Evolutionary conservation across 2,329 filamentous ascomycete species (phyloP).

Genomic region (Clonostachys chloroleuca): DNA sequence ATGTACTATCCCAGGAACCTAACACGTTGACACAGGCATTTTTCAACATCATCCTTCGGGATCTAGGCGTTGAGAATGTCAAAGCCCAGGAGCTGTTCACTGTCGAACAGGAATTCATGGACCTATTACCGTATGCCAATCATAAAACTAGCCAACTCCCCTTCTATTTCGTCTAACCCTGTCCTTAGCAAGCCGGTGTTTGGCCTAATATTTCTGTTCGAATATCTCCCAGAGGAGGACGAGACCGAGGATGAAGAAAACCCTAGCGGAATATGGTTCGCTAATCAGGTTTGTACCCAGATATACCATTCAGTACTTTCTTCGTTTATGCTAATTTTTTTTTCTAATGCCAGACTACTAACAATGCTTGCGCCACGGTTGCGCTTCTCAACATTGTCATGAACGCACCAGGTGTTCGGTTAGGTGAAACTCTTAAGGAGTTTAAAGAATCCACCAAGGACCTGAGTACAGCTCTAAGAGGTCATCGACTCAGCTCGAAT

Average conservation of each 20-base stretch:
- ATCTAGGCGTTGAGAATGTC: constrained; percentile 71
- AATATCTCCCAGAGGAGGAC: constrained; percentile 54
- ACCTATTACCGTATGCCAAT: constrained; percentile 52
- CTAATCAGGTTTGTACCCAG: constrained; percentile 64
- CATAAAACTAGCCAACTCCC: neutral
- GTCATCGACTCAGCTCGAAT: constrained; percentile 70
- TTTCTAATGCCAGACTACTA: constrained; percentile 52
- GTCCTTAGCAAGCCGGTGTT: constrained; percentile 55
- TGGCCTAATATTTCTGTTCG: constrained; percentile 86
- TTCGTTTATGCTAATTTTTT: constrained; percentile 5
- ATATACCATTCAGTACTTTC: constrained; percentile 7
- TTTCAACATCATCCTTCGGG: constrained; percentile 79
- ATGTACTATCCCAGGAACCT: neutral
- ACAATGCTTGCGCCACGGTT: constrained; percentile 88
- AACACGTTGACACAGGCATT: constrained; percentile 51
- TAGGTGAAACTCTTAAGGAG: constrained; percentile 64
- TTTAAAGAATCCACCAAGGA: constrained; percentile 71
- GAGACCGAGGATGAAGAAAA: constrained; percentile 49
- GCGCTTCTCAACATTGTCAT: constrained; percentile 91
- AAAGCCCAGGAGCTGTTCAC: constrained; percentile 73
- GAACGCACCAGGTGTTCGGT: constrained; percentile 63
- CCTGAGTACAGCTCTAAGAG: constrained; percentile 69
- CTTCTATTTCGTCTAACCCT: neutral
- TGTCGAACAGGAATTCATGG: constrained; percentile 62
- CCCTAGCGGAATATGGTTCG: constrained; percentile 76